Base-by-base conservation (phyloP, 192 early-diverging fungal genomes). In the Entomortierella lignicola region DNA sequence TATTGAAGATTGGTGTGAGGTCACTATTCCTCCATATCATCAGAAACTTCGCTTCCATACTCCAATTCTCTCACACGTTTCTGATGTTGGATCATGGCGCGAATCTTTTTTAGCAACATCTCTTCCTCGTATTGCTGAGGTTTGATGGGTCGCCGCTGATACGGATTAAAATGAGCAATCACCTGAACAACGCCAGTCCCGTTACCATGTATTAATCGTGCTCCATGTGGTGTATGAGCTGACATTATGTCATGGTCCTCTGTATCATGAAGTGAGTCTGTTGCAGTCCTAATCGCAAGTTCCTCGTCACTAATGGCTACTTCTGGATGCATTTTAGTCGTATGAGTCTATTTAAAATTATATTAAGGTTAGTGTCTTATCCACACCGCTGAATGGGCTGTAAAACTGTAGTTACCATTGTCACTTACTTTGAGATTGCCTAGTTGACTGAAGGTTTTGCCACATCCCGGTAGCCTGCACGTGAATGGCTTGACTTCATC, bases 401-500 rank as follows among this genome's bases (percentile, higher is more conserved):
- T n/a, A n/a, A n/a, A n/a, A n/a, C n/a, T n/a, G n/a, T n/a, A n/a
- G n/a, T n/a, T n/a, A n/a, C n/a, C 34, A 37, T 20, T 47, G 44
- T 11, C 15, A 20, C 15, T 47, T 20, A 82, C 80, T 63, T 84
- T 90, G 11, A 92, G 81, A 54, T 92, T 92, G 7, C 93, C 94
- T 41, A 91, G 83, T 80, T 95, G 93, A 29, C 88, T 89, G 66
- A 96, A 96, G n/a, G 88, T 85, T 67, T 90, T 91, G 53, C 69
- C 83, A 64, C 94, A 96, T 57, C 82, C 89, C 17, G 79, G 50
- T 12, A 88, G 65, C 31, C 86, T 79, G 80, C 95, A 96, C 53
- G 84, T 75, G 63, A 91, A 96, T 18, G 91, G 93, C 64, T 92
- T 92, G 66, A 91, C 89, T 39, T 89, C 91, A n/a, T 88, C 82